Base-by-base conservation (phyloP, 306 rosid genomes). In the Prunus mira region DNA sequence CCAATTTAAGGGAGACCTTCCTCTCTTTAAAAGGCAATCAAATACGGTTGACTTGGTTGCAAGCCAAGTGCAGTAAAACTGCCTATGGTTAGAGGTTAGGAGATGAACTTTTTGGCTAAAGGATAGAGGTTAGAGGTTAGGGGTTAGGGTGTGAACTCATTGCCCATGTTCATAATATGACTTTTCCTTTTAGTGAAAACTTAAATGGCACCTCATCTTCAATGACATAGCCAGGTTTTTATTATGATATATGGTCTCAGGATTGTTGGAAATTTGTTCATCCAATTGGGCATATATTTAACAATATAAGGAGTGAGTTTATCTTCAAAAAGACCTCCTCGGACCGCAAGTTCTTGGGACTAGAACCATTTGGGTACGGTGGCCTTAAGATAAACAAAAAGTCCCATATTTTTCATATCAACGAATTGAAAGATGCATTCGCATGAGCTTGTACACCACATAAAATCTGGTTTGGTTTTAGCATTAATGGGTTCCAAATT, bases 1-100 rank as follows among this genome's bases (percentile, higher is more conserved):
- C 93, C 58, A 82, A 71, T 77, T 83, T 91, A 28, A 87, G 96
- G 82, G 96, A 89, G 87, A 83, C 86, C 20, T 93, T 93, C 84
- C 72, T 91, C 67, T 91, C 92, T 25, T 79, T 89, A 45, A 87
- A 88, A 84, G 82, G 89, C 30, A 82, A 77, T 71, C 82, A 75
- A 79, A 85, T 86, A 70, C 69, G 92, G 45, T 70, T 84, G 78
- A 27, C 89, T 28, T 91, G 98, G 98, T 81, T 89, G 56, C 88
- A 85, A 79, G 96, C 91, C 61, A 91, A 86, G 81, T 87, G 91
- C 82, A 52, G 70, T 71, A 88, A 78, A 77, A 71, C 65, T 52
- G 15, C 72, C 54, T 55, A 58, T 45, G 49, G 77, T 67, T 78
- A 78, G 64, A 11, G 30, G 72, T 54, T 67, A 51, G 54, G 68